phyloP scores from a whole-genome alignment of 768 basidiomycete genomes.

The Rhizopogon sp. region DNA sequence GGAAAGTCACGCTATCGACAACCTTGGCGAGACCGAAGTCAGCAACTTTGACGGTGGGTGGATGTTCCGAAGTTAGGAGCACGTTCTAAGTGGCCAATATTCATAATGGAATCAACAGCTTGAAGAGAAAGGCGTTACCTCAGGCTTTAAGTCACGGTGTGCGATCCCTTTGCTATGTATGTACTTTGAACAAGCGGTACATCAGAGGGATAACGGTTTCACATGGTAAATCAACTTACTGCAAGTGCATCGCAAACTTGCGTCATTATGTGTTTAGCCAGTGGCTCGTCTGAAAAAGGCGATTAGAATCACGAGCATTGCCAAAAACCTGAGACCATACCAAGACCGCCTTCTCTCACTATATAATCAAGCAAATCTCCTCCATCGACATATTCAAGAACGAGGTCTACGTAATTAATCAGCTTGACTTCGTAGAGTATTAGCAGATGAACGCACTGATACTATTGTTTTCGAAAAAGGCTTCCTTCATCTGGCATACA shows the following conservation, averaged over 20 bases:
- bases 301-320: neutral
- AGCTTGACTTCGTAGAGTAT: constrained; percentile 6
- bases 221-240: constrained; percentile 33
- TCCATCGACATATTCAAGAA: constrained; percentile 81
- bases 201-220: constrained; percentile 2
- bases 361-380: constrained; percentile 88
- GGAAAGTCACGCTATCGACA: constrained; percentile 73
- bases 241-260: constrained; percentile 81
- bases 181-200: constrained; percentile 33
- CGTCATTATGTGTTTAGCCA: constrained; percentile 65
- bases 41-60: constrained; percentile 81
- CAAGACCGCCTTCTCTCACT: constrained; percentile 49
- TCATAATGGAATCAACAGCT: constrained; percentile 3
- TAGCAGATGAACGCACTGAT: constrained; percentile 43
- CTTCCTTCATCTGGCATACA: constrained; percentile 76
- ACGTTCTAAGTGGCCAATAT: constrained; percentile 52
- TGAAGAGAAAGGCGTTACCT: constrained; percentile 33
- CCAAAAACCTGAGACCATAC: constrained; percentile 35
- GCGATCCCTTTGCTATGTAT: constrained; percentile 74
- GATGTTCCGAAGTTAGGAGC: constrained; percentile 65
- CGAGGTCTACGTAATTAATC: constrained; percentile 52
- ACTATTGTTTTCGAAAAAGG: constrained; percentile 60
- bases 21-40: constrained; percentile 96
- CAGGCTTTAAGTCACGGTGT: constrained; percentile 93
- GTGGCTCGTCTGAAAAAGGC: constrained; percentile 37